Evolutionary conservation across 345 rosid species (phyloP).

Genomic region (Trapa bicornis): DNA sequence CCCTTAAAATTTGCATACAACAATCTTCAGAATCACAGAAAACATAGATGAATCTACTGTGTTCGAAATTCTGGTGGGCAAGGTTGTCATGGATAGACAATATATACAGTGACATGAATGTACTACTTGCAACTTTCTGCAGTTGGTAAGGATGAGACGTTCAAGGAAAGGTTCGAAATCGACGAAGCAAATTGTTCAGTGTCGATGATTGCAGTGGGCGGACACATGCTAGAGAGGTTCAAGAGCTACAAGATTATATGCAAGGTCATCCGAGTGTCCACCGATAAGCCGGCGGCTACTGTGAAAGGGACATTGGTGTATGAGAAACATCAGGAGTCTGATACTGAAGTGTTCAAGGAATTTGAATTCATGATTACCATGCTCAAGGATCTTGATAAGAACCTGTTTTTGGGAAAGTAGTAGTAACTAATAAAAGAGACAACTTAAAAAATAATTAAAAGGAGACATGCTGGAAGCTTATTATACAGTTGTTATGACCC

Average conservation of each 20-base stretch:
- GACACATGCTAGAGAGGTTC: slow-evolving; percentile 15
- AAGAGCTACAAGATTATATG: slow-evolving; percentile 15
- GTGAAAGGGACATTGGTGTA: background rate
- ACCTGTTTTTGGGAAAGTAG: background rate
- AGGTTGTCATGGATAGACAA: too few relatives aligned
- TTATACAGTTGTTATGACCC: too few relatives aligned
- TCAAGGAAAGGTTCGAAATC: slow-evolving; percentile 20
- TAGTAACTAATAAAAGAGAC: too few relatives aligned
- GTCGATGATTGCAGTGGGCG: slow-evolving; percentile 10
- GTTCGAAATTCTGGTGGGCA: too few relatives aligned
- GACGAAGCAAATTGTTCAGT: slow-evolving; percentile 17
- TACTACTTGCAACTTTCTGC: too few relatives aligned
- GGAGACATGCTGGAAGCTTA: too few relatives aligned
- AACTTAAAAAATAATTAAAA: too few relatives aligned
- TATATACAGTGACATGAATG: too few relatives aligned
- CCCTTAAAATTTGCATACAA: too few relatives aligned
- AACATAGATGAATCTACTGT: too few relatives aligned
- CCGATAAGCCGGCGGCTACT: background rate
- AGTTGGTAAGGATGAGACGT: slow-evolving; percentile 16
- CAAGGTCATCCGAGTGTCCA: background rate
- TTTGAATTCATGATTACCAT: background rate
- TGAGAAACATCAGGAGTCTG: background rate
- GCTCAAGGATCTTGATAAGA: background rate
- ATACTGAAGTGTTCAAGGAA: background rate
- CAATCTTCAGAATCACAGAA: too few relatives aligned